phyloP scores from a whole-genome alignment of 176 grass and related monocot genomes.

The Aegilops speltoides region DNA sequence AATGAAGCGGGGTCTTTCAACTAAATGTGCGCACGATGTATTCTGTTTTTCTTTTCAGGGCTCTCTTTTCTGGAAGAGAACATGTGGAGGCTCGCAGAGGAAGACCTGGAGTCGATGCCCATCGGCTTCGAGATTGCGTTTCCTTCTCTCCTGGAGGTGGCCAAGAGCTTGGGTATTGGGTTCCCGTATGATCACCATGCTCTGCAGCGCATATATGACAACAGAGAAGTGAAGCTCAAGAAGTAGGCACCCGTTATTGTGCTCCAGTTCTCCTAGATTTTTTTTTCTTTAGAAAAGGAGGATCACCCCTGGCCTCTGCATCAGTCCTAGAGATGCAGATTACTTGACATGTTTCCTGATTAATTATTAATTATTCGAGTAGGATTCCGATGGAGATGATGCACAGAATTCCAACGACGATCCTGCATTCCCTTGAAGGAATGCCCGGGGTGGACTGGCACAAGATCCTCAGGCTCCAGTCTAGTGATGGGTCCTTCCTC shows the following conservation, averaged over 20 bases:
- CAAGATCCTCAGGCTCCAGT: conserved; percentile 67
- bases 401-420: conserved; percentile 76
- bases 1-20: neutral
- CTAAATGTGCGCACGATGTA: neutral
- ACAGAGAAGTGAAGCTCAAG: conserved; percentile 68
- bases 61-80: conserved; percentile 64
- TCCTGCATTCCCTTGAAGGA: conserved; percentile 89
- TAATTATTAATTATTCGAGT: neutral
- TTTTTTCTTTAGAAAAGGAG: too few species aligned
- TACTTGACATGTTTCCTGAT: neutral
- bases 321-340: neutral
- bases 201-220: conserved; percentile 54
- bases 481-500: conserved; percentile 68
- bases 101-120: conserved; percentile 72
- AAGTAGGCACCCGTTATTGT: conserved; percentile 32
- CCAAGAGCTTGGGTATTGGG: conserved; percentile 47
- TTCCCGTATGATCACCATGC: conserved; percentile 60
- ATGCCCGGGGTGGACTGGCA: conserved; percentile 68
- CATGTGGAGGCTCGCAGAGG: conserved; percentile 71
- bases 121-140: conserved; percentile 97
- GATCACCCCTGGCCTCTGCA: too few species aligned
- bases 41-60: conserved; percentile 31
- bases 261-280: neutral
- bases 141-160: conserved; percentile 78
- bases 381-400: conserved; percentile 89